Conservation (phyloP, 495 filamentous ascomycete genomes). For the Saxophila tyrrhenica region DNA sequence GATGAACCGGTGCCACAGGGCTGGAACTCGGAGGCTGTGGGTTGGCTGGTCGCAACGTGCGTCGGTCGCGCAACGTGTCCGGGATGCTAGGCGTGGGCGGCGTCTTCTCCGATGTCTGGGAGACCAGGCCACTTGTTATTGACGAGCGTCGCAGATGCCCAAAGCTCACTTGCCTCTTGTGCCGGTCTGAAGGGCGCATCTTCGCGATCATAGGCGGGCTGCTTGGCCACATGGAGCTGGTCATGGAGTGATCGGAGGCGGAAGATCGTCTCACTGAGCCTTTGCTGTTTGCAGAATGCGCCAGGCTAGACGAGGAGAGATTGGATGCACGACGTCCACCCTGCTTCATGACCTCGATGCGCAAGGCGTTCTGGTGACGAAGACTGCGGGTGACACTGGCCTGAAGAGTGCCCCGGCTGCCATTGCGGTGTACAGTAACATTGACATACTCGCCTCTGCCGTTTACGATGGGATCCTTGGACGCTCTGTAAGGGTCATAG, state of each 20-base stretch:
- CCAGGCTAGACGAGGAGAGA: constrained; percentile 14
- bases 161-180: constrained; percentile 76
- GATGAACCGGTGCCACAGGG: constrained; percentile 12
- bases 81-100: constrained; percentile 20
- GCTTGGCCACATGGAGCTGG: constrained; percentile 48
- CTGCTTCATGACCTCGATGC: constrained; percentile 22
- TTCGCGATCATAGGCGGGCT: constrained; percentile 39
- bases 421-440: constrained; percentile 53
- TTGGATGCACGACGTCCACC: constrained; percentile 10
- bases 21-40: constrained; percentile 4
- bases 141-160: constrained; percentile 40
- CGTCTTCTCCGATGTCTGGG: constrained; percentile 1
- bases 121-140: constrained; percentile 20
- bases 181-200: constrained; percentile 45
- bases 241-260: constrained; percentile 29
- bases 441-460: constrained; percentile 41
- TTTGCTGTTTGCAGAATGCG: constrained; percentile 16
- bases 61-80: constrained; percentile 3
- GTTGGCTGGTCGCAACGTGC: constrained; percentile 7
- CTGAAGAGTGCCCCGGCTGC: constrained; percentile 16
- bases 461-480: constrained; percentile 36
- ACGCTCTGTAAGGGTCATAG: constrained; percentile 78
- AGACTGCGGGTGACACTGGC: constrained; percentile 16
- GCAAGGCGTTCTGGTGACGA: constrained; percentile 26
- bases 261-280: constrained; percentile 21